A percentile compares a stretch with the other conserved stretches of the same genome.
phyloP scores from a whole-genome alignment of 441 rosid genomes.

The Euphorbia celastroides region DNA sequence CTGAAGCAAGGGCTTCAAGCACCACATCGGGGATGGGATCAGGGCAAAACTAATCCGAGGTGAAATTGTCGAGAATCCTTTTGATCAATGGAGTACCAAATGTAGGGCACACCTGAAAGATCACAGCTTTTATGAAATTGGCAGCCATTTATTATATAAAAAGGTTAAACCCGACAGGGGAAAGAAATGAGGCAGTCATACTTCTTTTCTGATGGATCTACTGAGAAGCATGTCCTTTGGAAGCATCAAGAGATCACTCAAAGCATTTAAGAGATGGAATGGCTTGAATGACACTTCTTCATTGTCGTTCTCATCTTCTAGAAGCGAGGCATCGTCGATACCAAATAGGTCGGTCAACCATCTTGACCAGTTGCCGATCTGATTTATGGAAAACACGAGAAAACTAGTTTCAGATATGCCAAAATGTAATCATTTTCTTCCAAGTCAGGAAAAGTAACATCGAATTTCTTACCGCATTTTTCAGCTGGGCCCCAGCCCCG shows the following conservation, averaged over 20 bases:
- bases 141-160: not conserved
- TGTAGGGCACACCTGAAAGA: constrained; percentile 76
- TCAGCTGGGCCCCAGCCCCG: constrained; percentile 93
- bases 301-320: constrained; percentile 34
- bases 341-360: constrained; percentile 92
- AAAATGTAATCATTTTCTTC: not conserved
- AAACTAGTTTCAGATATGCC: constrained; percentile 2
- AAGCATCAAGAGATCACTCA: constrained; percentile 98
- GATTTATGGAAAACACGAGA: constrained; percentile 21
- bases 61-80: constrained; percentile 64
- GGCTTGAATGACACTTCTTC: constrained; percentile 54
- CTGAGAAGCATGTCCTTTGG: constrained; percentile 89
- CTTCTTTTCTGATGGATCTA: constrained; percentile 79
- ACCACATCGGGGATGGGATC: constrained; percentile 77
- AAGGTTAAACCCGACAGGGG: constrained; percentile 9
- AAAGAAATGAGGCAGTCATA: constrained; percentile 14
- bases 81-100: constrained; percentile 74
- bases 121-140: not conserved
- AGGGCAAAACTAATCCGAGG: constrained; percentile 89
- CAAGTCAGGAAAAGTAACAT: no score
- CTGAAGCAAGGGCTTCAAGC: constrained; percentile 68
- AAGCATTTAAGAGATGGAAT: constrained; percentile 78
- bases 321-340: constrained; percentile 48
- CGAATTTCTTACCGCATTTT: constrained; percentile 62
- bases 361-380: constrained; percentile 98